Base-by-base conservation (phyloP, 352 stramenopile genomes). In the Aphanomyces astaci region DNA sequence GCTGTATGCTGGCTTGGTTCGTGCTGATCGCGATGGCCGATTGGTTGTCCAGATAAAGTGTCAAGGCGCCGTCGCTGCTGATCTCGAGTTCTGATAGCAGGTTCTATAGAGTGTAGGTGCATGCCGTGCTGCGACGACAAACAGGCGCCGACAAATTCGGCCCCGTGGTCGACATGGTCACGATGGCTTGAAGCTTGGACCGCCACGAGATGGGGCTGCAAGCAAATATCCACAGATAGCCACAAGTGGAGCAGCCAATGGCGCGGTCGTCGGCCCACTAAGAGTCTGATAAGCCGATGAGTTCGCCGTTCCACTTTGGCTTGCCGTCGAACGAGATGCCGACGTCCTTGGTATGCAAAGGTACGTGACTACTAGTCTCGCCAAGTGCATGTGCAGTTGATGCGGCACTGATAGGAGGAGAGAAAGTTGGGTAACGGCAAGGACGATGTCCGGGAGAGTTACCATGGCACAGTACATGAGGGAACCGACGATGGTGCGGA, bases 41-140 rank as follows among this genome's bases (percentile, higher is more conserved):
- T 64, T 64, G 55, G 39, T 64, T 64, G 39, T 56, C 55, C 22
- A 64, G 40, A n/a, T 49, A 49, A 15, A 49, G 1, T n/a, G 40
- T n/a, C 17, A 1, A n/a, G 1, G 17, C 22, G 40, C 22, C 40
- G 22, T n/a, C 22, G 17, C 15, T 49, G 15, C 22, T 49, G 40
- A 49, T 15, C 17, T 49, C 40, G 22, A 64, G 30, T 27, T 64
- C 55, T 17, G 17, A 15, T 11, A 54, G 22, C 1, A 64, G 25
- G 55, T 64, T 64, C n/a, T n/a, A n/a, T n/a, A n/a, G n/a, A n/a
- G 55, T 64, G 11, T 11, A 64, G 31, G 30, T 56, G 25, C 15
- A 22, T 24, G 22, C 55, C 55, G 1, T 64, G 55, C 54, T 64
- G 55, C 13, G 55, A 15, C 25, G 55, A 15, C 11, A 64, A 22